phyloP scores from a whole-genome alignment of 2,329 filamentous ascomycete species.

The Epicoccum sorghinum region DNA sequence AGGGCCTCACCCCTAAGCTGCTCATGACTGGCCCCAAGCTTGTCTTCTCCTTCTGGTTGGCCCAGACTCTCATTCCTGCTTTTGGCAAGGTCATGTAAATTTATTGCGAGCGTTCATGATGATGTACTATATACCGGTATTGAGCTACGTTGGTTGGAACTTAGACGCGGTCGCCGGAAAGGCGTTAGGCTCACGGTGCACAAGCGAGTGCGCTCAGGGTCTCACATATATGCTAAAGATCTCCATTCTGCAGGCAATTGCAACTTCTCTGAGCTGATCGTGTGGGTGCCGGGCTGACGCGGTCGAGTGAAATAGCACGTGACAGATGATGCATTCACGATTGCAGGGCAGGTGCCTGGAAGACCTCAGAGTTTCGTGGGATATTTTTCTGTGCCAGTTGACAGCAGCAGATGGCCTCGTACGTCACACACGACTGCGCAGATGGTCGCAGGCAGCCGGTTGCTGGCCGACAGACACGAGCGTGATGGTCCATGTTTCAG shows the following conservation, averaged over 20 bases:
- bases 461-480: slow-evolving; percentile 20
- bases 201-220: slow-evolving; percentile 12
- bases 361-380: no score
- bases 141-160: slow-evolving; percentile 20
- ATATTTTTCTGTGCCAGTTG: no score
- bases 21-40: slow-evolving; percentile 99
- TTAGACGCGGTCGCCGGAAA: slow-evolving; percentile 22
- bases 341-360: no score
- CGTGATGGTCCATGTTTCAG: slow-evolving; percentile 29
- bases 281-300: no score
- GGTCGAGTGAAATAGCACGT: no score
- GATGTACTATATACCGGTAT: slow-evolving; percentile 37
- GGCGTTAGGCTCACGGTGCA: slow-evolving; percentile 26
- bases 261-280: background rate
- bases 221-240: slow-evolving; percentile 16
- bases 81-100: slow-evolving; percentile 72
- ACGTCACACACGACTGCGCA: slow-evolving; percentile 19
- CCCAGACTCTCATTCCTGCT: slow-evolving; percentile 94
- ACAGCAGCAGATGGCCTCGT: slow-evolving; percentile 4
- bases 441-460: no score
- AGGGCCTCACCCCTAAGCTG: slow-evolving; percentile 94
- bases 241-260: slow-evolving; percentile 29
- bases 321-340: no score
- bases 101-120: slow-evolving; percentile 17
- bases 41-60: slow-evolving; percentile 99